Conservation (phyloP, 139 green algal species). For the Chlamydomonas eustigma region DNA sequence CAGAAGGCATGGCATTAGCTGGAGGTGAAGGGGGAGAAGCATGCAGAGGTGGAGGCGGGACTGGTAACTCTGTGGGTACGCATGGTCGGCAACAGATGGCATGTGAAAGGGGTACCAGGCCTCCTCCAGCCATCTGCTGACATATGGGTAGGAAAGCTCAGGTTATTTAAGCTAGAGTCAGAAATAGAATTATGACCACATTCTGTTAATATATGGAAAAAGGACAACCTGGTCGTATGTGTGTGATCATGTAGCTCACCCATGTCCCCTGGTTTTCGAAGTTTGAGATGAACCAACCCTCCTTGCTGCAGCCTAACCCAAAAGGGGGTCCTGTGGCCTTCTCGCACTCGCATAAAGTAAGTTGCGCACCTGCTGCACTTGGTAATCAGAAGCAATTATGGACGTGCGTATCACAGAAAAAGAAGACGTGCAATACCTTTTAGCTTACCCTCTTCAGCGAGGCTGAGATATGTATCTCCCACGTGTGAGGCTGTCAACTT, state of each 20-base stretch:
- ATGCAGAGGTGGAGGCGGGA: constrained; percentile 1
- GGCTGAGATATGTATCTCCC: too few species aligned
- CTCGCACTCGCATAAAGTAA: constrained; percentile 41
- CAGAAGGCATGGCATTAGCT: too few species aligned
- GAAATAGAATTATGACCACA: not conserved
- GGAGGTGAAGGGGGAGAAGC: not conserved
- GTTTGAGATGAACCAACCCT: constrained; percentile 38
- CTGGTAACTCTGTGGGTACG: constrained; percentile 47
- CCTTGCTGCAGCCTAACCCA: constrained; percentile 22
- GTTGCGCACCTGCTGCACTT: too few species aligned
- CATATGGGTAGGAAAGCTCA: not conserved
- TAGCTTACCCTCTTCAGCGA: too few species aligned
- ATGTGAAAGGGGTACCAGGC: constrained; percentile 62
- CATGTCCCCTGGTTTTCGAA: constrained; percentile 37
- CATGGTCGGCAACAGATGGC: constrained; percentile 74
- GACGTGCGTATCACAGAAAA: too few species aligned
- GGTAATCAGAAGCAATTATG: too few species aligned
- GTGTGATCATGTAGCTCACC: too few species aligned
- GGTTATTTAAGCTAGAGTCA: not conserved
- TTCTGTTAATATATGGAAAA: not conserved
- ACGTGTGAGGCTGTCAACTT: too few species aligned
- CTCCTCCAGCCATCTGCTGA: constrained; percentile 46
- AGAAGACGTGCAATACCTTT: too few species aligned
- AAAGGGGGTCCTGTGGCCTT: constrained; percentile 8
- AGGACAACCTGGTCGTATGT: not conserved